Percentiles rank a stretch among this genome's conserved stretches.
phyloP scores from a whole-genome alignment of 2,329 filamentous ascomycete genomes.

The Coniochaeta sp. region DNA sequence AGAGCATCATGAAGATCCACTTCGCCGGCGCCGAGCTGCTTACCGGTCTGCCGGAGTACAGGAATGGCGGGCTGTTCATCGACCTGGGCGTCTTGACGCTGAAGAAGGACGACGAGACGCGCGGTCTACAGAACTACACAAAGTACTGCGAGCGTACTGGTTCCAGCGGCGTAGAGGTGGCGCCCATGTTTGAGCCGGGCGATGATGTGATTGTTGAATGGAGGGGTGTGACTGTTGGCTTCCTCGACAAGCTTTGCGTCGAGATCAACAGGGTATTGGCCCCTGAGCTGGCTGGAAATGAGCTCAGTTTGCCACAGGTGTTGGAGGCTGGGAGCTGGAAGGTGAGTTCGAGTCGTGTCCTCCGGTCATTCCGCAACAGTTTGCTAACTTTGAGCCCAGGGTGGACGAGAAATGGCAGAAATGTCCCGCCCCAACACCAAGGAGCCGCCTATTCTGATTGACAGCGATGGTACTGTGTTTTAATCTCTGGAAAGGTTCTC shows the following conservation, averaged over 20 bases:
- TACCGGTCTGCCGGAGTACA: conserved; percentile 71
- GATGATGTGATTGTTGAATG: conserved; percentile 60
- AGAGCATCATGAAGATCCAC: conserved; percentile 40
- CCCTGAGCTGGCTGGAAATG: conserved; percentile 55
- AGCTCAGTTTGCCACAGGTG: conserved; percentile 79
- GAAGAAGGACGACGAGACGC: conserved; percentile 34
- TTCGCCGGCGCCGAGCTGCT: conserved; percentile 48
- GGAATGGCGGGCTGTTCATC: conserved; percentile 84
- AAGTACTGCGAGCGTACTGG: conserved; percentile 67
- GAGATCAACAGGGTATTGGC: conserved; percentile 58
- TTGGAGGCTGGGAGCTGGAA: conserved; percentile 97
- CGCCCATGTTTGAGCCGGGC: conserved; percentile 50
- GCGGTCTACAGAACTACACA: conserved; percentile 39
- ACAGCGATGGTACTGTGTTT: conserved; percentile 95
- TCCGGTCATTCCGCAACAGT: conserved; percentile 8
- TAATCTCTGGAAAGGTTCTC: too few species aligned
- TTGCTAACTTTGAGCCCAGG: conserved; percentile 36
- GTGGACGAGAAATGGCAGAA: conserved; percentile 91
- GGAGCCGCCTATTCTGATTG: conserved; percentile 91
- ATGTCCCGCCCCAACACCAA: conserved; percentile 94
- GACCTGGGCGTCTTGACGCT: conserved; percentile 65
- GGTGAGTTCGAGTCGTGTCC: conserved; percentile 44
- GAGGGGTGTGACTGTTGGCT: conserved; percentile 55
- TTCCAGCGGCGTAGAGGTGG: conserved; percentile 50
- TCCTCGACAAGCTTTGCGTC: conserved; percentile 46